A percentile compares a stretch with the other conserved stretches of the same genome.
phyloP scores from a whole-genome alignment of 306 rosid genomes.

The Argentina anserina region DNA sequence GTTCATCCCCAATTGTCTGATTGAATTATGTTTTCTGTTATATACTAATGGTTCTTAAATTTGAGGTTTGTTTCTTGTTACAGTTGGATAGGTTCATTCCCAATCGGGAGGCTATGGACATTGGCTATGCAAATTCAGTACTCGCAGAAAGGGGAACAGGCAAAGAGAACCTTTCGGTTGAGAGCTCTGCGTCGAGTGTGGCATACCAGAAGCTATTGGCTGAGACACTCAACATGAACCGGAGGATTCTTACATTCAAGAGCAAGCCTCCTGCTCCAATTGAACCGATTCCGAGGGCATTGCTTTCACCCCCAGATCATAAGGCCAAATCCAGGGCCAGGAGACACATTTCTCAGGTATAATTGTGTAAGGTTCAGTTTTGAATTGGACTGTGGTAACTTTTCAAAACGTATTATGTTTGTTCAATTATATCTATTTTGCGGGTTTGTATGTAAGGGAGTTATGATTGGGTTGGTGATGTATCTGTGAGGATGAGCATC shows the following conservation, averaged over 20 bases:
- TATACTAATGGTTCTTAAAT: not conserved
- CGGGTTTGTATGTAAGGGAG: not conserved
- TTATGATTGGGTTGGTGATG: not conserved
- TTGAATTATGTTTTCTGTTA: not conserved
- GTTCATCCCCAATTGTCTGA: not conserved
- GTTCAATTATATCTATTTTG: not conserved
- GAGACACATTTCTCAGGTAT: conserved; percentile 51
- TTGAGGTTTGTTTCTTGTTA: not conserved
- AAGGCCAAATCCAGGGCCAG: conserved; percentile 34
- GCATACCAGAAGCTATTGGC: conserved; percentile 41
- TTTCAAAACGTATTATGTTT: not conserved
- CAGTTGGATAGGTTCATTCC: conserved; percentile 18
- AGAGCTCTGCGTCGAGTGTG: conserved; percentile 29
- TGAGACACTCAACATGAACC: conserved; percentile 47
- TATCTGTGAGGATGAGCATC: not conserved
- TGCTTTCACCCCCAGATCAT: conserved; percentile 26
- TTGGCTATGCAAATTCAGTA: conserved; percentile 48
- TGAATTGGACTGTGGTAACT: not conserved
- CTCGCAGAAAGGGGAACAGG: conserved; percentile 33
- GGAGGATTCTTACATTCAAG: conserved; percentile 60
- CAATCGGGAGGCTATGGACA: conserved; percentile 51
- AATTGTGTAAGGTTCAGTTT: not conserved
- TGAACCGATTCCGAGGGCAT: conserved; percentile 31
- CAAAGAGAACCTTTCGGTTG: conserved; percentile 32
- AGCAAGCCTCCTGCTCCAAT: conserved; percentile 43